A percentile compares a stretch with the other conserved stretches of the same genome.
phyloP scores from a whole-genome alignment of 2,329 filamentous ascomycete species.

The Neoarthrinium moseri region DNA sequence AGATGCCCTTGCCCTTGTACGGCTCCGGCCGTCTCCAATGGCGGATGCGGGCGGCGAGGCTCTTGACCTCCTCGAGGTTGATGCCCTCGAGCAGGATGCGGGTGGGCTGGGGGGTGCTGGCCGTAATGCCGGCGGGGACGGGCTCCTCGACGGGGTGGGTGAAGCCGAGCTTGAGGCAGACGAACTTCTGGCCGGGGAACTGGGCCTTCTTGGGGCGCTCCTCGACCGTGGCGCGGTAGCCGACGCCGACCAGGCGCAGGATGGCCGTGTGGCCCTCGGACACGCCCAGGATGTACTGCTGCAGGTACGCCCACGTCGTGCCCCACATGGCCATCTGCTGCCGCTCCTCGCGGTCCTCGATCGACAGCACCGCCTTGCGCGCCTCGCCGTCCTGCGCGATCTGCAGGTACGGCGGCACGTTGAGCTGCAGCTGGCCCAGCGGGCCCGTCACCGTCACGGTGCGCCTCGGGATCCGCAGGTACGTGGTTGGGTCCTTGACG shows the following conservation, averaged over 20 bases:
- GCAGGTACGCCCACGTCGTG: slow-evolving; percentile 84
- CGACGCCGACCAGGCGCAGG: slow-evolving; percentile 88
- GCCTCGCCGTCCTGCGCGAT: slow-evolving; percentile 65
- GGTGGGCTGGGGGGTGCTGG: slow-evolving; percentile 86
- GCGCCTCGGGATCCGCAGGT: slow-evolving; percentile 60
- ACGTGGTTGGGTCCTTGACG: slow-evolving; percentile 55
- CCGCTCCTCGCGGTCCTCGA: slow-evolving; percentile 66
- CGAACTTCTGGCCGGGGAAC: slow-evolving; percentile 82
- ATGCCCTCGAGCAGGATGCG: slow-evolving; percentile 86
- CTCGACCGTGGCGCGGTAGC: slow-evolving; percentile 89
- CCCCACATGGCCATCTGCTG: slow-evolving; percentile 94
- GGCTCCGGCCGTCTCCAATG: slow-evolving; percentile 91
- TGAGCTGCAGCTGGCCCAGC: slow-evolving; percentile 73
- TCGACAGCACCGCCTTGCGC: slow-evolving; percentile 64
- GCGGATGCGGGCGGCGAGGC: slow-evolving; percentile 86
- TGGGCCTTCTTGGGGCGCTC: slow-evolving; percentile 68
- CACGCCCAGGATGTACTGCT: slow-evolving; percentile 88
- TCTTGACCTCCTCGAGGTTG: slow-evolving; percentile 83
- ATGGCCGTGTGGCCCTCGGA: slow-evolving; percentile 96
- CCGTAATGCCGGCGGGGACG: slow-evolving; percentile 79
- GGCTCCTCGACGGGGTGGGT: slow-evolving; percentile 92
- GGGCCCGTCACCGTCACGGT: slow-evolving; percentile 79
- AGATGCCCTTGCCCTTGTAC: slow-evolving; percentile 99
- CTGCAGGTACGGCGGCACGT: slow-evolving; percentile 75
- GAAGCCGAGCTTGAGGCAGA: slow-evolving; percentile 93